A percentile compares a stretch with the other conserved stretches of the same genome.
Conservation (phyloP, 2,329 filamentous ascomycete species). For the Pseudocercospora vitis region DNA sequence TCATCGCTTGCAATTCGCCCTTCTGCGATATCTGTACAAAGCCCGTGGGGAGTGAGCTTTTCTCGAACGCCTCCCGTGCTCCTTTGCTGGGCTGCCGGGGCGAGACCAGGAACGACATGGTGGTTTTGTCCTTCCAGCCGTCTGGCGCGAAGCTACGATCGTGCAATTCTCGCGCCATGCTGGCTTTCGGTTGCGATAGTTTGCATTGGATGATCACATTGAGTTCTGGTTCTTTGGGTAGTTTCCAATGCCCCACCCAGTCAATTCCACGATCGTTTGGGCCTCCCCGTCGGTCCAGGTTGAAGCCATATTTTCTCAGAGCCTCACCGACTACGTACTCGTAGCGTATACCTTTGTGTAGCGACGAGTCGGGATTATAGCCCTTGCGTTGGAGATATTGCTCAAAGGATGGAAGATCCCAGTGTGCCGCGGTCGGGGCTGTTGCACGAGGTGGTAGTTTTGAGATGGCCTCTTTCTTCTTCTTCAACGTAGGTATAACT, state of each 20-base stretch:
- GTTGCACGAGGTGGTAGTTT: no score
- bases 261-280: conserved; percentile 71
- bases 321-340: conserved; percentile 66
- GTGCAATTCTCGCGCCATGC: conserved; percentile 71
- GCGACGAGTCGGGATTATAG: conserved; percentile 57
- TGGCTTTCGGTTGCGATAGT: conserved; percentile 54
- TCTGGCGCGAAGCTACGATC: conserved; percentile 66
- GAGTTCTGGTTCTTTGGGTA: conserved; percentile 24
- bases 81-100: conserved; percentile 73
- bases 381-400: conserved; percentile 60
- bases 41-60: conserved; percentile 69
- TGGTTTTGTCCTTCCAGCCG: conserved; percentile 66
- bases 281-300: conserved; percentile 64
- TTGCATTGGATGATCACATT: conserved; percentile 68
- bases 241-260: conserved; percentile 66
- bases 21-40: conserved; percentile 63
- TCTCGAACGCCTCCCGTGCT: conserved; percentile 68
- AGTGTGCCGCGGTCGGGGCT: no score
- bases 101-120: conserved; percentile 70
- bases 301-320: conserved; percentile 63
- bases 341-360: conserved; percentile 72
- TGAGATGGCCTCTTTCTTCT: neutral
- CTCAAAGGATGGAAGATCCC: conserved; percentile 65
- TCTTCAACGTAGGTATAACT: neutral
- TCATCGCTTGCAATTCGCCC: conserved; percentile 64